phyloP scores from a whole-genome alignment of 1,284 basidiomycete genomes.

The Pyrrhoderma lamaoense region DNA sequence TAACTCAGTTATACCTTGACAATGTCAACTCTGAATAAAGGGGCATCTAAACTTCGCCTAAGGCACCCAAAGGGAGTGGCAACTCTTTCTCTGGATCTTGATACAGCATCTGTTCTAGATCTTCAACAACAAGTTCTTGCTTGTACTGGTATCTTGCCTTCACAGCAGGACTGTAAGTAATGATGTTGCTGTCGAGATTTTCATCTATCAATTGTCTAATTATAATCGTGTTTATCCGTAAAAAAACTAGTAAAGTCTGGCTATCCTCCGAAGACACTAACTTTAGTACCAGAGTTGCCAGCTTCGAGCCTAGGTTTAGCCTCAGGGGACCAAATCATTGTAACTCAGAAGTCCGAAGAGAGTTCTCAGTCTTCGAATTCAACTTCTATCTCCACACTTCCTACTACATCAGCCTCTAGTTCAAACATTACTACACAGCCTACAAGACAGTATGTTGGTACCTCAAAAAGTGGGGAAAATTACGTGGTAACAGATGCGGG shows the following conservation, averaged over 20 bases:
- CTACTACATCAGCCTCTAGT: slow-evolving; percentile 16
- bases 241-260: slow-evolving; percentile 70
- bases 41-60: slow-evolving; percentile 27
- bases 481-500: slow-evolving; percentile 54
- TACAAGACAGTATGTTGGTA: neutral
- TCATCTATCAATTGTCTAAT: neutral
- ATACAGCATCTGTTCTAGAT: slow-evolving; percentile 58
- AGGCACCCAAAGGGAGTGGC: slow-evolving; percentile 53
- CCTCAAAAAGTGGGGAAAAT: slow-evolving; percentile 37
- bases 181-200: neutral
- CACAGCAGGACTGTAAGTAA: slow-evolving; percentile 67
- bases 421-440: neutral
- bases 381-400: slow-evolving; percentile 22
- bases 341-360: slow-evolving; percentile 41
- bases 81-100: slow-evolving; percentile 65
- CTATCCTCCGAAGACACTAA: slow-evolving; percentile 73
- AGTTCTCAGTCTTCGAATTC: slow-evolving; percentile 17
- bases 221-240: neutral
- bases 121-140: slow-evolving; percentile 65
- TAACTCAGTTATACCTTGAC: slow-evolving; percentile 22
- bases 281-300: slow-evolving; percentile 62
- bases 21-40: no score
- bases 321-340: slow-evolving; percentile 78
- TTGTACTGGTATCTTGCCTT: slow-evolving; percentile 63
- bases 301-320: slow-evolving; percentile 70